A percentile compares a stretch with the other conserved stretches of the same genome.
Evolutionary conservation across 2,329 filamentous ascomycete species (phyloP).

Genomic region (Colletotrichum tabaci): DNA sequence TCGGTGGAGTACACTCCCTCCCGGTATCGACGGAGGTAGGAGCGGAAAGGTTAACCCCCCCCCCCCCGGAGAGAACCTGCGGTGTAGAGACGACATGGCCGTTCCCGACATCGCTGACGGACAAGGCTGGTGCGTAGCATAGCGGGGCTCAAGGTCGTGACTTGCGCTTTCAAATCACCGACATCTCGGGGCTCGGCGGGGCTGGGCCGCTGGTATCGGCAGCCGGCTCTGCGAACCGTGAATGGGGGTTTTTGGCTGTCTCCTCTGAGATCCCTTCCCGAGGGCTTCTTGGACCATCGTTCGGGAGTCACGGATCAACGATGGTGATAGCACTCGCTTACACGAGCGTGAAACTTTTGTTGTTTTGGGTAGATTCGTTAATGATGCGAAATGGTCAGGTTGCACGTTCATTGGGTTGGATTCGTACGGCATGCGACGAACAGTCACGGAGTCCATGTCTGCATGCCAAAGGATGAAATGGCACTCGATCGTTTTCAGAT

Average conservation of each 20-base stretch:
- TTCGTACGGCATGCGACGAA: constrained; percentile 41
- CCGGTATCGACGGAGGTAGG: not conserved
- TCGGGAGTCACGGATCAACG: no score
- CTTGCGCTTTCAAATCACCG: not conserved
- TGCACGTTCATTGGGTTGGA: not conserved
- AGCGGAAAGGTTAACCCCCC: not conserved
- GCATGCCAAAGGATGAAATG: constrained; percentile 43
- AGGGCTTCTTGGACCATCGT: no score
- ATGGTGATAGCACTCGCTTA: constrained; percentile 28
- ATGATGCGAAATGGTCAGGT: constrained; percentile 4
- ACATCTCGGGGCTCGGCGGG: not conserved
- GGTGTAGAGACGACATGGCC: not conserved
- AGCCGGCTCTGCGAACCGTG: not conserved
- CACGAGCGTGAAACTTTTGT: constrained; percentile 42
- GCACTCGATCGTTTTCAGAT: constrained; percentile 21
- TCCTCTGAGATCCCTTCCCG: constrained; percentile 20
- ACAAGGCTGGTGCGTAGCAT: not conserved
- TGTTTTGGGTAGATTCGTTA: constrained; percentile 32
- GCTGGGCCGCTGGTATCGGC: not conserved
- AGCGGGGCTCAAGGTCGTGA: not conserved
- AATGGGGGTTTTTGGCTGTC: not conserved
- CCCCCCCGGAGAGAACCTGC: not conserved
- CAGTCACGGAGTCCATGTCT: constrained; percentile 25
- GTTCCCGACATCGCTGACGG: constrained; percentile 1
- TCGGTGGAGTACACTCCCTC: not conserved